phyloP scores from a whole-genome alignment of 2,329 filamentous ascomycete genomes.

The Didymella segeticola region DNA sequence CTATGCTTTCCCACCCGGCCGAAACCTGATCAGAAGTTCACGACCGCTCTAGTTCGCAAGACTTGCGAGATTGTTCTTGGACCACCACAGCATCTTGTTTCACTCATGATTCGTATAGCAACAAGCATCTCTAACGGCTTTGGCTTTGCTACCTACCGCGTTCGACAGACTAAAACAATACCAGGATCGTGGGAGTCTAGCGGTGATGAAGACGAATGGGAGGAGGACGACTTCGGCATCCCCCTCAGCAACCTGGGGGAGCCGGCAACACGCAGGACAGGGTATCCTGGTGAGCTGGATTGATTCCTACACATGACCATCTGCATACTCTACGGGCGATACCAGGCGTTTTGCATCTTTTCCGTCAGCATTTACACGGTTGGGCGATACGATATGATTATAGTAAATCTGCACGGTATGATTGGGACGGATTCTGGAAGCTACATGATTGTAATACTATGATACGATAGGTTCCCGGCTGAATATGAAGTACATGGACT shows the following conservation, averaged over 20 bases:
- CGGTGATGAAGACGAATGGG: conserved; percentile 61
- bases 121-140: conserved; percentile 69
- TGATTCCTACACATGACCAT: conserved; percentile 21
- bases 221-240: conserved; percentile 66
- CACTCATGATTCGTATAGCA: conserved; percentile 81
- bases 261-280: conserved; percentile 28
- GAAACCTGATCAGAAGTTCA: conserved; percentile 45
- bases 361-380: conserved; percentile 30
- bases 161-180: conserved; percentile 41
- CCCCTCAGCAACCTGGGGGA: conserved; percentile 48
- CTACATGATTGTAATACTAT: conserved; percentile 30
- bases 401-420: conserved; percentile 20
- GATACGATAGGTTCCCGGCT: not conserved
- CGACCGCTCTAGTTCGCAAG: conserved; percentile 72
- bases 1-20: conserved; percentile 63
- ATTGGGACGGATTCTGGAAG: conserved; percentile 19
- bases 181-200: conserved; percentile 65
- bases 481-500: conserved; percentile 1
- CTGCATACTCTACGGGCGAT: conserved; percentile 26
- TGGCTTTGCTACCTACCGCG: conserved; percentile 43
- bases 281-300: conserved; percentile 37
- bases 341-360: conserved; percentile 27
- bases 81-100: conserved; percentile 79
- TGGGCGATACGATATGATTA: conserved; percentile 26
- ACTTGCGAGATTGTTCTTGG: conserved; percentile 78